Evolutionary conservation across 1,139 yeast genomes (phyloP).

Genomic region (Candida mesenterica): DNA sequence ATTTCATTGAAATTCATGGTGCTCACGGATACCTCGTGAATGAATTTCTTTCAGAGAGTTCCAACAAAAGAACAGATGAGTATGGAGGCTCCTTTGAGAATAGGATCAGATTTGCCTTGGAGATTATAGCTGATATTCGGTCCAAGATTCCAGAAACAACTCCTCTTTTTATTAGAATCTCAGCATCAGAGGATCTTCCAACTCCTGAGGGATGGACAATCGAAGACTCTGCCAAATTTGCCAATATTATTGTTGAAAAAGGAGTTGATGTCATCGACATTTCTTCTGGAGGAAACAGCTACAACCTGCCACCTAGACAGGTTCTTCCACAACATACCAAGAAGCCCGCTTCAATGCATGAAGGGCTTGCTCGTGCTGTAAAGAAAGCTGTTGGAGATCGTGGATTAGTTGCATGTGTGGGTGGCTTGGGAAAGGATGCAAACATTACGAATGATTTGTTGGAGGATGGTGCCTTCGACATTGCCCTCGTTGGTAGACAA

Average conservation of each 20-base stretch:
- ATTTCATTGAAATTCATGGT: conserved; percentile 64
- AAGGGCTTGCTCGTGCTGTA: conserved; percentile 39
- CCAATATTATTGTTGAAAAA: conserved; percentile 36
- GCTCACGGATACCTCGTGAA: conserved; percentile 71
- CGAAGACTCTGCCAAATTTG: conserved; percentile 23
- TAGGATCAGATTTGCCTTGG: conserved; percentile 56
- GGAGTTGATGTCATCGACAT: conserved; percentile 55
- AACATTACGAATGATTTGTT: conserved; percentile 38
- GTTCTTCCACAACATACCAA: neutral
- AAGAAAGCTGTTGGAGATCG: conserved; percentile 44
- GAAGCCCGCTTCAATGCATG: conserved; percentile 20
- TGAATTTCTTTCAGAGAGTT: conserved; percentile 47
- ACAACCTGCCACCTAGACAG: conserved; percentile 27
- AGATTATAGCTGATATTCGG: conserved; percentile 46
- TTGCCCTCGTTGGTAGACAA: conserved; percentile 45
- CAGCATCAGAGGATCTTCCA: conserved; percentile 8
- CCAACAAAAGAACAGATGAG: conserved; percentile 62
- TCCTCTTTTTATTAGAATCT: conserved; percentile 32
- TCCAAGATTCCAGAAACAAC: conserved; percentile 29
- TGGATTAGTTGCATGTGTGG: conserved; percentile 46
- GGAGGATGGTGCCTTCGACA: conserved; percentile 43
- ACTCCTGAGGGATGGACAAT: conserved; percentile 5
- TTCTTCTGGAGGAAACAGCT: conserved; percentile 53
- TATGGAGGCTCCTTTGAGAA: conserved; percentile 71
- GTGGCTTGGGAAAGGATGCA: conserved; percentile 35